Base-by-base conservation (phyloP, 1,284 basidiomycete species). In the Wolfiporia cocos region DNA sequence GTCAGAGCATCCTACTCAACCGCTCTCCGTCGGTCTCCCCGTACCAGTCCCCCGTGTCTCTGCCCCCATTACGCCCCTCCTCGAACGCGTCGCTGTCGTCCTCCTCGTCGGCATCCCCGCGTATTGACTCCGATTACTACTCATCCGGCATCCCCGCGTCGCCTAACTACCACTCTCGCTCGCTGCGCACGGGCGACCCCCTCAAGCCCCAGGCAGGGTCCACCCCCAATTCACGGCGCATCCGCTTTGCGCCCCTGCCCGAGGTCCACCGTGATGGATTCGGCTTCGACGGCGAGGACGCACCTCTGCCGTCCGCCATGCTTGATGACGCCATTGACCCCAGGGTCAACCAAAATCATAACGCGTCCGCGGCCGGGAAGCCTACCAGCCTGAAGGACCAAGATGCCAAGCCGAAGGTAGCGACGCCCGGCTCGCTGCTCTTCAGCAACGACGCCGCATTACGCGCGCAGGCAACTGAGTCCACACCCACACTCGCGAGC, bases 231-330 rank as follows among this genome's bases (percentile, higher is more conserved):
- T 47, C 65, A 45, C 62, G 74, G 56, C 62, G 66, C 45, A 86
- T 88, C 41, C 77, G 81, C 48, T 88, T 88, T 49, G 85, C 85
- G 0, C 86, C 85, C 2, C 73, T 88, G n/a, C 86, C 86, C 3
- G 80, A 84, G 47, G 81, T 81, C 12, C 69, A 76, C n/a, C 66
- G 76, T 39, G 62, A 68, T 36, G 66, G 70, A 4, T 39, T 39
- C 26, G n/a, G 22, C 32, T 15, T 18, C 34, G 57, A 66, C 48
- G 58, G 69, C 49, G 72, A 76, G 50, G 53, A 67, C 17, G 66
- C 64, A 29, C 26, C 17, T 19, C 43, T 56, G n/a, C 47, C 55
- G 17, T 40, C 52, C 32, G 52, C 58, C 23, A 55, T 63, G 47
- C 39, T 57, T 39, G 62, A 65, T 43, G 56, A 63, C 39, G 53